Conservation (phyloP, 202 grass and related monocot genomes). For the Eragrostis tef region DNA sequence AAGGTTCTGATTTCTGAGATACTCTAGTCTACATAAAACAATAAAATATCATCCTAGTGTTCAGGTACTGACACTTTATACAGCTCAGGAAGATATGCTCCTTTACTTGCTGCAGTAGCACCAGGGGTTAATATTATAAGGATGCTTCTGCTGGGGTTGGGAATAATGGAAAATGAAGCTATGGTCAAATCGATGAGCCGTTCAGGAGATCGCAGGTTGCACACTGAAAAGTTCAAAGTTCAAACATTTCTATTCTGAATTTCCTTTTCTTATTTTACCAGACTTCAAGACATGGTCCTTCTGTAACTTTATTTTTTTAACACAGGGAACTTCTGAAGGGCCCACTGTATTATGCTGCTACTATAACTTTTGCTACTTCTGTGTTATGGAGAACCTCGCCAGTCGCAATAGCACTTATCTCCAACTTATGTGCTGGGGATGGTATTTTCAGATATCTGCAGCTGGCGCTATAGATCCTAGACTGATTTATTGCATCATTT, state of each 20-base stretch:
- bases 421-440: constrained; percentile 95
- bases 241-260: not conserved
- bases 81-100: constrained; percentile 67
- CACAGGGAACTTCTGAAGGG: constrained; percentile 93
- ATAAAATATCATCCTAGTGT: constrained; percentile 9
- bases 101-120: constrained; percentile 80
- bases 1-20: constrained; percentile 18
- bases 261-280: not conserved
- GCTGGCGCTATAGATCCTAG: not conserved
- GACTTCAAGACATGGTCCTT: constrained; percentile 15
- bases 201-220: constrained; percentile 72
- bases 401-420: constrained; percentile 80
- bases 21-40: not conserved
- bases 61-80: constrained; percentile 39
- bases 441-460: constrained; percentile 52
- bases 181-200: constrained; percentile 95
- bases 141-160: constrained; percentile 80
- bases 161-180: constrained; percentile 82
- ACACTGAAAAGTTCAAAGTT: constrained; percentile 16
- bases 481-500: not conserved
- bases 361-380: constrained; percentile 76
- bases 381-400: constrained; percentile 85
- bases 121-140: constrained; percentile 80
- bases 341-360: constrained; percentile 86
- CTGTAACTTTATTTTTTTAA: constrained; percentile 40